Evolutionary conservation across 2,329 filamentous ascomycete species (phyloP).

Genomic region (Diplodia mutila): DNA sequence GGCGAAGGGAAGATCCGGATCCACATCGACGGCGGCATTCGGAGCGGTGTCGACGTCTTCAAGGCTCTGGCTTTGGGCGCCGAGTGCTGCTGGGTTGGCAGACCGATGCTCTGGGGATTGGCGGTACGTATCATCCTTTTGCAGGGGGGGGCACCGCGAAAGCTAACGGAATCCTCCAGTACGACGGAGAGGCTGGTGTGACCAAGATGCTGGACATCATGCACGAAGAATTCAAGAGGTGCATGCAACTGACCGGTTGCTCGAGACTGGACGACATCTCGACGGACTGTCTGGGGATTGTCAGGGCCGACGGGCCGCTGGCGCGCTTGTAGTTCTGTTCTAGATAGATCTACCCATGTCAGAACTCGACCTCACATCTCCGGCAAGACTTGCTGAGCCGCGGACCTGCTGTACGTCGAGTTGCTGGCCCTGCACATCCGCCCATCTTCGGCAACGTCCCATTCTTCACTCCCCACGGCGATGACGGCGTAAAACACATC

Average conservation of each 20-base stretch:
- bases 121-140: slow-evolving; percentile 4
- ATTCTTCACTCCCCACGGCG: slow-evolving; percentile 35
- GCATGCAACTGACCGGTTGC: slow-evolving; percentile 47
- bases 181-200: slow-evolving; percentile 30
- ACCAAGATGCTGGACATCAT: slow-evolving; percentile 28
- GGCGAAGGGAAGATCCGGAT: slow-evolving; percentile 53
- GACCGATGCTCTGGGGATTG: slow-evolving; percentile 56
- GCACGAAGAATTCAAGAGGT: slow-evolving; percentile 42
- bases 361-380: not conserved
- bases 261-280: slow-evolving; percentile 43
- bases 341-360: no score
- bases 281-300: slow-evolving; percentile 38
- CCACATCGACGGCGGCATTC: slow-evolving; percentile 65
- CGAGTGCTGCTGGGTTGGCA: slow-evolving; percentile 62
- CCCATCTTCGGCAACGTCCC: slow-evolving; percentile 30
- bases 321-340: not conserved
- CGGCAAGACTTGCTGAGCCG: not conserved
- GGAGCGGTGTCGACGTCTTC: slow-evolving; percentile 66
- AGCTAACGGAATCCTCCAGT: slow-evolving; percentile 15
- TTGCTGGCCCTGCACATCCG: slow-evolving; percentile 26
- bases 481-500: slow-evolving; percentile 32
- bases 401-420: not conserved
- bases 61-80: slow-evolving; percentile 68
- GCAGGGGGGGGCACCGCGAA: no score
- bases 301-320: slow-evolving; percentile 15